Evolutionary conservation across 148 eudicot genomes (phyloP), one percentile per base, ranked within the genome.

Genomic region (Camellia lanceoleosa): DNA sequence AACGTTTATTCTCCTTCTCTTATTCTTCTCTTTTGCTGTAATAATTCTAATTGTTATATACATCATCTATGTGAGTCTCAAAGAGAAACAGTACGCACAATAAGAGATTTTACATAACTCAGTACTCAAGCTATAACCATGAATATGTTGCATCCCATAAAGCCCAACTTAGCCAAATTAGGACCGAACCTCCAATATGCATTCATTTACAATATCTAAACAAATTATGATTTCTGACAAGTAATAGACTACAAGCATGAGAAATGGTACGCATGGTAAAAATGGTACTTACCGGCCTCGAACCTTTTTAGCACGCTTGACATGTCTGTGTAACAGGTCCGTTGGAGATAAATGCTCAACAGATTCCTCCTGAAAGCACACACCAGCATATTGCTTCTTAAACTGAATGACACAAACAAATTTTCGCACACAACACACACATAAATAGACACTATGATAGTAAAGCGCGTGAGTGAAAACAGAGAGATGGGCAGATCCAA

Each of bases 291-390:
- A 87, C 93, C 87, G 85, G 44, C 88, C 88, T 76, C 93, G 85
- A 79, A 90, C 89, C 85, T 80, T 87, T 76, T 89, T 89, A 23
- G 92, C 89, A 80, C 86, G 90, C 73, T 86, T 86, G 74, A 89
- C 78, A 75, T 89, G 92, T 82, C 81, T 81, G 54, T 83, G 76
- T 75, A 89, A 77, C 63, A 89, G 78, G 73, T 86, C 89, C 54
- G 80, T 41, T 58, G 89, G 65, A 72, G 75, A 38, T 81, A 74
- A 84, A 83, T 76, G 42, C 74, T 75, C 89, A 6, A 72, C 81
- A 66, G 78, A 70, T 75, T 82, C 86, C 49, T 75, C 90, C 92
- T 89, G 88, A 84, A 80, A 69, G 72, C 13, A 82, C 46, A 62
- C 18, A 18, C 7, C 61, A 8, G 8, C 42, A 61, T 18, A 30